Evolutionary conservation across 345 rosid species (phyloP).

Genomic region (Melaleuca alternifolia): DNA sequence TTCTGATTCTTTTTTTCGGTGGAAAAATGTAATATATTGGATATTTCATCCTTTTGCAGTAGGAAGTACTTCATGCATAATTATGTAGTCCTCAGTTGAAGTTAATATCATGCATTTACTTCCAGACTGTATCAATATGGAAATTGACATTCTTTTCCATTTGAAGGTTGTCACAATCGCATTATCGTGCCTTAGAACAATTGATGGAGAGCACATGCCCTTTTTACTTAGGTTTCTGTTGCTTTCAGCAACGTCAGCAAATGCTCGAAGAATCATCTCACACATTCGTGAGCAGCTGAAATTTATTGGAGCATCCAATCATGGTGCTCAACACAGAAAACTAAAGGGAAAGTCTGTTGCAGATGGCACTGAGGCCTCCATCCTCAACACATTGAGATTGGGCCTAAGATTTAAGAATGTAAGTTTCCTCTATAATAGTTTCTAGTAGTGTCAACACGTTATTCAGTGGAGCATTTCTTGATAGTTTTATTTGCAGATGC

Average conservation of each 20-base stretch:
- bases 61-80: background rate
- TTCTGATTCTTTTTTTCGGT: background rate
- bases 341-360: slow-evolving; percentile 52
- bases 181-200: slow-evolving; percentile 64
- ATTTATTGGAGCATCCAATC: slow-evolving; percentile 40
- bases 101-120: background rate
- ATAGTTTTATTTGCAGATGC: slow-evolving; percentile 27
- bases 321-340: slow-evolving; percentile 28
- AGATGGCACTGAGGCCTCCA: slow-evolving; percentile 45
- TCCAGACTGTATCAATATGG: background rate
- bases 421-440: slow-evolving; percentile 7
- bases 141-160: background rate
- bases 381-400: slow-evolving; percentile 67
- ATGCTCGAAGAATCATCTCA: slow-evolving; percentile 59
- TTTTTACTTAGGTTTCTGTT: slow-evolving; percentile 63
- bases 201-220: slow-evolving; percentile 65
- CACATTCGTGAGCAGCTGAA: slow-evolving; percentile 63
- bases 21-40: background rate
- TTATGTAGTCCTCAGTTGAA: background rate
- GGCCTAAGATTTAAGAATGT: slow-evolving; percentile 77
- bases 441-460: background rate
- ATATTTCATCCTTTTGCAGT: background rate
- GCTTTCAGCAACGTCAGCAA: slow-evolving; percentile 62
- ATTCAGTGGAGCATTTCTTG: background rate
- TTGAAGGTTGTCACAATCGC: slow-evolving; percentile 59